Conservation (phyloP, 441 rosid genomes). For the Omphalea diandra region DNA sequence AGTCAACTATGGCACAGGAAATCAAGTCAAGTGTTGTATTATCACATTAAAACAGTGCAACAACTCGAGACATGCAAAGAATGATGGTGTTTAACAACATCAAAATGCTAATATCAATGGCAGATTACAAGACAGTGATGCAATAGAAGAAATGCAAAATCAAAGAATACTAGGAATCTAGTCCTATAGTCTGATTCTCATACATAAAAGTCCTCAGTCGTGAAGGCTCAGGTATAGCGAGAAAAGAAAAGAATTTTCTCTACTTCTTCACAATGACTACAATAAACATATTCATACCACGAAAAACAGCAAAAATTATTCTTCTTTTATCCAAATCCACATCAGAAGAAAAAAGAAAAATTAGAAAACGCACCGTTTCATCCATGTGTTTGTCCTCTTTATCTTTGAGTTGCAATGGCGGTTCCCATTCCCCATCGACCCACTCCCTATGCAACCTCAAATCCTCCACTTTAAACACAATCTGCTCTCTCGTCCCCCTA, state of each 20-base stretch:
- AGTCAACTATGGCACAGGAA: background rate
- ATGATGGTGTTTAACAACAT: background rate
- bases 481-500: conserved; percentile 51
- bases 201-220: no score
- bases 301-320: no score
- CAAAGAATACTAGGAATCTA: background rate
- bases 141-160: background rate
- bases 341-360: no score
- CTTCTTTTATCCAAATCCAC: no score
- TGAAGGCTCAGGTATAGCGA: no score
- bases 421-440: conserved; percentile 62
- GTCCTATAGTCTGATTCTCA: background rate
- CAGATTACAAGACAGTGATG: background rate
- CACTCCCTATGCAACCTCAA: conserved; percentile 59
- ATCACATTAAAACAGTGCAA: background rate
- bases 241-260: no score
- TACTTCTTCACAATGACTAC: no score
- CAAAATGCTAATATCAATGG: background rate
- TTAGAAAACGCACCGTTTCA: no score
- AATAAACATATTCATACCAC: no score
- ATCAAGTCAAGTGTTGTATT: background rate
- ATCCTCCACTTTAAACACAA: conserved; percentile 40
- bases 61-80: background rate
- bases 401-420: conserved; percentile 54
- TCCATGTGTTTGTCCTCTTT: no score